Evolutionary conservation across 116 monocot genomes (phyloP), one percentile per base, ranked within the genome.

Genomic region (Posidonia oceanica): DNA sequence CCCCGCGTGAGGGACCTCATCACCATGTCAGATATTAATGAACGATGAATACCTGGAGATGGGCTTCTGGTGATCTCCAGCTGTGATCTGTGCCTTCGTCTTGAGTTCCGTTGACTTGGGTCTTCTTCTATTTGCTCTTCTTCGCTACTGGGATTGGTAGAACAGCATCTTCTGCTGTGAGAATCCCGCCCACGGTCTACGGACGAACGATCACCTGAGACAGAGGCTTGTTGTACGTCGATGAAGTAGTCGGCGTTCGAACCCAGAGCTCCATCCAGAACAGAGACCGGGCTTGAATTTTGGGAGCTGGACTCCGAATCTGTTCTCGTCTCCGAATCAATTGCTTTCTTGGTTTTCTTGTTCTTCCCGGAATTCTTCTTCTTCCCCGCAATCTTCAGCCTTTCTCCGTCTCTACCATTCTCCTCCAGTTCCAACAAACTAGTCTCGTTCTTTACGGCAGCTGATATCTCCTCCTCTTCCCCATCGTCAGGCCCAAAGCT

Each of bases 401-500:
- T 68, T 54, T 12, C 36, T 2, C 68, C 68, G 20, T 36, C 54
- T 3, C 11, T 36, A 2, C 23, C 23, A 5, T 68, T 18, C 54
- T 68, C 68, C 52, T 68, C 68, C 68, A 53, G 36, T 53, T 52
- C 16, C 29, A 68, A 3, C 52, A 68, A 16, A 17, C 68, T 53
- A 29, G 53, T 22, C 7, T 22, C 68, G 15, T 54, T 36, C 54
- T 36, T 62, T 10, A 17, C 36, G 63, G 51, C 75, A 1, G 41
- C 44, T n/a, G 59, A 39, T n/a, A 72, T 40, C 61, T 17, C 68
- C 18, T 69, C 62, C 7, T 75, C 48, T 17, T 78, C 54, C 2
- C 13, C 11, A n/a, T 54, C 80, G 0, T 83, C 83, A 0, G 71
- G 67, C 21, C 61, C 58, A 64, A 87, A 81, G 74, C 74, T 87